Evolutionary conservation across 1,139 yeast species (phyloP).

Genomic region (Hyphopichia burtonii): DNA sequence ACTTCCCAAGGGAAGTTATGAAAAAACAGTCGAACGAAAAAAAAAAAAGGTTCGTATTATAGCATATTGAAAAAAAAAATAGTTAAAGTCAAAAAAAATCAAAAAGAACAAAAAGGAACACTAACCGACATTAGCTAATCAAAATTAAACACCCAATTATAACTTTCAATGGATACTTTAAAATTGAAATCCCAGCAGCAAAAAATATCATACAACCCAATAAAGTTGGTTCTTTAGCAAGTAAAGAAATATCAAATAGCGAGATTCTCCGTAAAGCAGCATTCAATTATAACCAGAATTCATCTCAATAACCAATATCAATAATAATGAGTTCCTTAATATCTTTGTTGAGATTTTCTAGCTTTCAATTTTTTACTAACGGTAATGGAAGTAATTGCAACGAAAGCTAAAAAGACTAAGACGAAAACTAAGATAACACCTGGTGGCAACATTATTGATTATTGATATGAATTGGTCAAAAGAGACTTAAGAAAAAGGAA

Average conservation of each 20-base stretch:
- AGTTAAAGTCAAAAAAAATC: neutral
- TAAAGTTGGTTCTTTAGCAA: too few species aligned
- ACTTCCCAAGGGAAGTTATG: neutral
- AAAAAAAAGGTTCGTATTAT: conserved; percentile 3
- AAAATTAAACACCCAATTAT: neutral
- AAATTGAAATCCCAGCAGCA: too few species aligned
- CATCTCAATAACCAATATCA: too few species aligned
- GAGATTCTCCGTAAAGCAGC: too few species aligned
- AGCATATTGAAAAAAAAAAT: neutral
- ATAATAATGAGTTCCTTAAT: too few species aligned
- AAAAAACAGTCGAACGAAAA: conserved; percentile 1
- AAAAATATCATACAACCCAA: too few species aligned
- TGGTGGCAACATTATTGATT: conserved; percentile 43
- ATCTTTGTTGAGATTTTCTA: conserved; percentile 49
- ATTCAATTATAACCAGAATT: too few species aligned
- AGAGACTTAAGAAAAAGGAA: conserved; percentile 6
- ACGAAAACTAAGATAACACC: conserved; percentile 54
- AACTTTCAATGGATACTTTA: too few species aligned
- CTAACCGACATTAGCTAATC: too few species aligned
- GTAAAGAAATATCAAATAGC: too few species aligned
- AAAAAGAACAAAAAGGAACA: too few species aligned
- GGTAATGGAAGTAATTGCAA: conserved; percentile 34
- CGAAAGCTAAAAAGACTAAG: conserved; percentile 42
- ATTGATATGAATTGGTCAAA: too few species aligned
- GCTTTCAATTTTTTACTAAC: conserved; percentile 40